Evolutionary conservation across 306 rosid species (phyloP), one percentile per base, ranked within the genome.

Genomic region (Crotalaria pallida): DNA sequence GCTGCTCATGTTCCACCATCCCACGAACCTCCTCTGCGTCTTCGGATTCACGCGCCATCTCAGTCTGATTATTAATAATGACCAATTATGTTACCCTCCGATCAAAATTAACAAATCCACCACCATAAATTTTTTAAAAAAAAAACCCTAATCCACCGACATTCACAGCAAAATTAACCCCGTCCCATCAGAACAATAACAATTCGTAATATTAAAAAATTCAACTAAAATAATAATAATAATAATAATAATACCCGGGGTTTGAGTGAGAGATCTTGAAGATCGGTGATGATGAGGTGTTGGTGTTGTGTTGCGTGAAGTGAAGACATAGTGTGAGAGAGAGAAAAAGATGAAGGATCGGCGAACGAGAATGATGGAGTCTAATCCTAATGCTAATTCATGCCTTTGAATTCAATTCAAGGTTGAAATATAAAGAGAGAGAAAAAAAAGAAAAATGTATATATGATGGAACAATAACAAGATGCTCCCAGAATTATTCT

Each of bases 1-100:
- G 85, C 26, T 60, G 68, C 72, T 67, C 88, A 73, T 45, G 66
- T 10, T 71, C 73, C 51, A 61, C 71, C 19, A n/a, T n/a, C n/a
- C n/a, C n/a, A n/a, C n/a, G n/a, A n/a, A n/a, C n/a, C n/a, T n/a
- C n/a, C n/a, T n/a, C n/a, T n/a, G n/a, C n/a, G n/a, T n/a, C 66
- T 77, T 27, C 59, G 53, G n/a, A 70, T 50, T 68, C 70, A 78
- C 45, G 7, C 51, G 72, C 48, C 19, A 44, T 67, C 44, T 77
- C 77, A 31, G n/a, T 53, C 81, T 50, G 3, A 45, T 45, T 6
- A 45, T 1, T 0, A 38, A 38, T 9, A 1, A 40, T 10, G 45
- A 10, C 5, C 16, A 16, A 41, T 41, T 41, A 43, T 38, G 2
- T 9, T 17, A 6, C 18, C 3, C 47, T 41, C 15, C 12, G 13